phyloP scores from a whole-genome alignment of 2,329 filamentous ascomycete genomes.

The Onygenales sp. region DNA sequence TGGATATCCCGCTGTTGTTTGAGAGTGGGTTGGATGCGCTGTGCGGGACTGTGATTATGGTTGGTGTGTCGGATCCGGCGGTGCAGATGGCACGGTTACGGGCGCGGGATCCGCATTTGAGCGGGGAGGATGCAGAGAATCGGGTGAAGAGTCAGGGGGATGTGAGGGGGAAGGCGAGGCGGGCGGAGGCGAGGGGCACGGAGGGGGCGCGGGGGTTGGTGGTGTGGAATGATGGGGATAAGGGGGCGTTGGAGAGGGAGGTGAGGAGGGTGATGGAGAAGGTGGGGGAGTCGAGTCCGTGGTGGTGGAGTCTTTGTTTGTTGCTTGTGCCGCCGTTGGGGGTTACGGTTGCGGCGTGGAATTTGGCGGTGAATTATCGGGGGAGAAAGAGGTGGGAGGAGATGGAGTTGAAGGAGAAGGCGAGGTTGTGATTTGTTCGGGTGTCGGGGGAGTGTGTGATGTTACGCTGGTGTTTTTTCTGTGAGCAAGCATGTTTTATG shows the following conservation, averaged over 20 bases:
- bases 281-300: slow-evolving; percentile 55
- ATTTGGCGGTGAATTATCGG: slow-evolving; percentile 60
- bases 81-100: slow-evolving; percentile 74
- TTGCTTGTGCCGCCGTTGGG: slow-evolving; percentile 66
- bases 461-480: not conserved
- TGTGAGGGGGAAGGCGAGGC: slow-evolving; percentile 69
- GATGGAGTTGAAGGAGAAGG: slow-evolving; percentile 49
- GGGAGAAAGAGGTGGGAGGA: slow-evolving; percentile 63
- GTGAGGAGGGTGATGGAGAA: slow-evolving; percentile 56
- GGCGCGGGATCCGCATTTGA: slow-evolving; percentile 67
- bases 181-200: slow-evolving; percentile 53
- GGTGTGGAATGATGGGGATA: slow-evolving; percentile 80
- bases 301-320: slow-evolving; percentile 73
- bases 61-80: slow-evolving; percentile 68
- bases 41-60: slow-evolving; percentile 78
- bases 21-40: slow-evolving; percentile 78
- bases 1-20: slow-evolving; percentile 87
- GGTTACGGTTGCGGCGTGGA: slow-evolving; percentile 58
- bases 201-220: slow-evolving; percentile 60
- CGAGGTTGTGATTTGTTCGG: slow-evolving; percentile 40
- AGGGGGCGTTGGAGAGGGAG: slow-evolving; percentile 58
- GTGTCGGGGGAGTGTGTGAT: slow-evolving; percentile 27
- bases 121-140: slow-evolving; percentile 76
- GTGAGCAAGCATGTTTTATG: not conserved
- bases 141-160: slow-evolving; percentile 79